A percentile compares a stretch with the other conserved stretches of the same genome.
phyloP scores from a whole-genome alignment of 495 filamentous ascomycete genomes.

The Platismatia glauca region DNA sequence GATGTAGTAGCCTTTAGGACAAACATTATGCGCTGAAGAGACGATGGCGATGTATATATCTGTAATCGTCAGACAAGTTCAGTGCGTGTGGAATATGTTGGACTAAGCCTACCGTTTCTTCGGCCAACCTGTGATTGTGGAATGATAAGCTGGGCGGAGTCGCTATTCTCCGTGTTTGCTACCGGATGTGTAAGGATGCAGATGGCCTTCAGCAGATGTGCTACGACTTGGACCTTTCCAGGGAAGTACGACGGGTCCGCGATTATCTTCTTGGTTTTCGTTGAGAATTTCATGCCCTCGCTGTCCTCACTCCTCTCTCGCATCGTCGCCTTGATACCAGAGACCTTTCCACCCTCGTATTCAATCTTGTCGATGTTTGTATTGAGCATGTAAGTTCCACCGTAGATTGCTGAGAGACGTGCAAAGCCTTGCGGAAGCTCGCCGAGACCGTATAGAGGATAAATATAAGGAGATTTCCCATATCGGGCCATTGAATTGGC shows the following conservation, averaged over 20 bases:
- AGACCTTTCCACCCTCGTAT: conserved; percentile 71
- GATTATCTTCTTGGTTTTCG: conserved; percentile 91
- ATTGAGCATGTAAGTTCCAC: conserved; percentile 99
- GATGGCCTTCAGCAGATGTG: conserved; percentile 89
- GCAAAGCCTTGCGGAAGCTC: conserved; percentile 98
- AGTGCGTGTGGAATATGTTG: neutral
- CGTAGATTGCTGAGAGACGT: conserved; percentile 93
- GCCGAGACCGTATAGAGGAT: conserved; percentile 93
- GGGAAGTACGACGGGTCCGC: conserved; percentile 97
- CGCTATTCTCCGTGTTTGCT: conserved; percentile 71
- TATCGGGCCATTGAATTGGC: conserved; percentile 97
- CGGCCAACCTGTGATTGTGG: conserved; percentile 93
- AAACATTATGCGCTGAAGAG: conserved; percentile 93
- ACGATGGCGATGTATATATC: conserved; percentile 98
- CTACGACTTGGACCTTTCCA: conserved; percentile 73
- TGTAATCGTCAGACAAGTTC: conserved; percentile 32
- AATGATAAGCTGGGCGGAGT: conserved; percentile 94
- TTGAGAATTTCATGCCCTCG: conserved; percentile 84
- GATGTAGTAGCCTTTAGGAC: conserved; percentile 98
- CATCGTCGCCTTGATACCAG: conserved; percentile 96
- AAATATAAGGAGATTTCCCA: conserved; percentile 98
- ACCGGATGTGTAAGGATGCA: conserved; percentile 97
- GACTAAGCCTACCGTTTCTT: conserved; percentile 63
- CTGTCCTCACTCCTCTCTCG: conserved; percentile 65
- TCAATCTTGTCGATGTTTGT: conserved; percentile 82